These are phyloP conservation scores for Hebeloma cylindrosporum DNA, from an alignment of 768 basidiomycete genomes.

Conservation along the genomic window DNA sequence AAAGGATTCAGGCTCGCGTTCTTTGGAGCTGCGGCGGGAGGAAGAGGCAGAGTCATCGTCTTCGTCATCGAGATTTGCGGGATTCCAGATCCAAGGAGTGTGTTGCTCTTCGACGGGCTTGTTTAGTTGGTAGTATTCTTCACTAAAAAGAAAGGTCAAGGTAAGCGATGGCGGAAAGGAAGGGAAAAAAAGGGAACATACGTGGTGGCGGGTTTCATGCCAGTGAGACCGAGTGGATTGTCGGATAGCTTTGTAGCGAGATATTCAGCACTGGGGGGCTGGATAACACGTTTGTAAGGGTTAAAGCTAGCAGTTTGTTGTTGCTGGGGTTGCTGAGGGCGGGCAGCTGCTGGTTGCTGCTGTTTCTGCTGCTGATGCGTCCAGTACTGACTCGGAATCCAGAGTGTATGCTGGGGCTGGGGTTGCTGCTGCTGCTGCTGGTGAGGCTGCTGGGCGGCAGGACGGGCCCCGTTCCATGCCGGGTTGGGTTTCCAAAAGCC, in stretches of 20 bases:
- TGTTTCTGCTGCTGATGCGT: slow-evolving; percentile 25
- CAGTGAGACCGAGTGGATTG: slow-evolving; percentile 64
- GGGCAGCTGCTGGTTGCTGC: slow-evolving; percentile 25
- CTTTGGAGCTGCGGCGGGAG: slow-evolving; percentile 1
- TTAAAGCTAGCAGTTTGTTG: slow-evolving; percentile 38
- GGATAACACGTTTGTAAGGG: slow-evolving; percentile 66
- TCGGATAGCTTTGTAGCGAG: slow-evolving; percentile 55
- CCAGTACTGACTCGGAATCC: slow-evolving; percentile 30
- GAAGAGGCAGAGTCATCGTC: slow-evolving; percentile 8
- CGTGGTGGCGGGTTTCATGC: slow-evolving; percentile 57
- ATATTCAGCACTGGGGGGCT: slow-evolving; percentile 64
- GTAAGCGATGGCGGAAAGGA: slow-evolving; percentile 5
- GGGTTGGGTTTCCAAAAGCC: slow-evolving; percentile 49
- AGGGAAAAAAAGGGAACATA: slow-evolving; percentile 29
- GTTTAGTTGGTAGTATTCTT: slow-evolving; percentile 35
- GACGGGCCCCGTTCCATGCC: too few species aligned
- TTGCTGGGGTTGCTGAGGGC: slow-evolving; percentile 19
- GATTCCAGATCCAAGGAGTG: slow-evolving; percentile 80
- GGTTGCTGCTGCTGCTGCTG: slow-evolving; percentile 27
- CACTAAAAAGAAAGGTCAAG: slow-evolving; percentile 22
- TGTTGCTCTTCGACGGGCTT: slow-evolving; percentile 32
- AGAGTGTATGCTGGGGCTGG: slow-evolving; percentile 28
- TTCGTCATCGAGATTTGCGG: slow-evolving; percentile 41
- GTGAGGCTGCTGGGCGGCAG: slow-evolving; percentile 1
- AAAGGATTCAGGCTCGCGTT: slow-evolving; percentile 41